Percentiles rank a stretch among this genome's conserved stretches.
phyloP scores from a whole-genome alignment of 495 filamentous ascomycete genomes.

The Articulospora tetracladia region DNA sequence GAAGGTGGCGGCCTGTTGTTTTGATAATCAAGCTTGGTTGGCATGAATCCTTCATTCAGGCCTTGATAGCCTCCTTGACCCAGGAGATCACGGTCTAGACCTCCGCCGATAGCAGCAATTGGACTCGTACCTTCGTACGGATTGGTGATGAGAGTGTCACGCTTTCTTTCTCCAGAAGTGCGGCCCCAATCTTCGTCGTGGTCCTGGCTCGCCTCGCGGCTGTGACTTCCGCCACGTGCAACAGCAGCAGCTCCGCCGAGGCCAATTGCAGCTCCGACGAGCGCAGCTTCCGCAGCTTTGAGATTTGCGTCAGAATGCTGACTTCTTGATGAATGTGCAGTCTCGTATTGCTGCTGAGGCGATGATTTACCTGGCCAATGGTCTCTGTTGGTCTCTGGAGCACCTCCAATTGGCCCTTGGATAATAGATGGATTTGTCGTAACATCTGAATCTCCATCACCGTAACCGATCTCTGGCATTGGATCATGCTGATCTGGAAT shows the following conservation, averaged over 20 bases:
- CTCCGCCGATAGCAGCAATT: conserved; percentile 40
- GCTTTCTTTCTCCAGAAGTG: conserved; percentile 49
- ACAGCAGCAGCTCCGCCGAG: conserved; percentile 39
- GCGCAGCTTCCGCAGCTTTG: conserved; percentile 35
- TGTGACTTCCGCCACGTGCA: conserved; percentile 42
- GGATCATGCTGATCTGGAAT: conserved; percentile 57
- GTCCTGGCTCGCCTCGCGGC: conserved; percentile 44
- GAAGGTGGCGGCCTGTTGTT: conserved; percentile 39
- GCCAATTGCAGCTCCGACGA: conserved; percentile 38
- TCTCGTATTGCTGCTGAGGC: conserved; percentile 38
- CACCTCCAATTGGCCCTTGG: conserved; percentile 37
- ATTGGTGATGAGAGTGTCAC: conserved; percentile 53
- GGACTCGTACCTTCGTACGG: conserved; percentile 55
- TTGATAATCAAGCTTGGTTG: conserved; percentile 19
- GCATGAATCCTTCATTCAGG: conserved; percentile 31
- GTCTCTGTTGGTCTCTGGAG: conserved; percentile 40
- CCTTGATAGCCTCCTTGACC: conserved; percentile 32
- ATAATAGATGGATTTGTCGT: conserved; percentile 71
- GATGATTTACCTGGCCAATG: conserved; percentile 52
- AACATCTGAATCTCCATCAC: conserved; percentile 52
- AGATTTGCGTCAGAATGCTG: conserved; percentile 22
- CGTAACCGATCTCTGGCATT: conserved; percentile 63
- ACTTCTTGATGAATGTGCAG: background rate
- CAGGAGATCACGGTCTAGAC: conserved; percentile 44
- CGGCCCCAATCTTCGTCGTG: conserved; percentile 53